Evolutionary conservation across 2,329 filamentous ascomycete genomes (phyloP), one percentile per base, ranked within the genome.

Genomic region (Penicillium polonicum): DNA sequence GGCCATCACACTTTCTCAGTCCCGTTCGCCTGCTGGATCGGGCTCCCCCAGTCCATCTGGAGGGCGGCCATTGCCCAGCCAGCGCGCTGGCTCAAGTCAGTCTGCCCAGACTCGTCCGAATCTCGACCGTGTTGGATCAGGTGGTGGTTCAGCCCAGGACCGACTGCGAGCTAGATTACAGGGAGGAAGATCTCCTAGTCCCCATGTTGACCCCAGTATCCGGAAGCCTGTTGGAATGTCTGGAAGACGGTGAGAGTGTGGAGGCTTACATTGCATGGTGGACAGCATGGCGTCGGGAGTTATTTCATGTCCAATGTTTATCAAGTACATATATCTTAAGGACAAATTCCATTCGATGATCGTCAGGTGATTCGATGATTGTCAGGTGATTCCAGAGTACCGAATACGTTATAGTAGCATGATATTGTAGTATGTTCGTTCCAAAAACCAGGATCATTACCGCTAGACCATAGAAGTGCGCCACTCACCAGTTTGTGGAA

Each of bases 81-180:
- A 92, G 75, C 80, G 88, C 53, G 83, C 83, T 17, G 90, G 88
- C 15, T 93, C 88, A 70, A 90, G 91, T 71, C 90, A 94, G 78
- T 84, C 73, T 66, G 46, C 69, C 68, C 63, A 69, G 62, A 73
- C 58, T 56, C 67, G 59, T 65, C 76, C 58, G 61, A 75, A 60
- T 15, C 49, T 70, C 74, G 62, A 33, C 48, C 69, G 44, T 62
- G 66, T 45, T 52, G 70, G 31, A 62, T 67, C 48, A 35, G 68
- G 72, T 38, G 54, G 54, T 41, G 49, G 54, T n/a, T 79, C 60
- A 72, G 91, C 91, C 50, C 90, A 95, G 76, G 90, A 96, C 67
- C 82, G 90, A 65, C 79, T 97, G 66, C 90, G 91, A 70, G 90
- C 92, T 68, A 80, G 90, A 60, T 77, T 96, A 45, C 91, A 91